phyloP scores from a whole-genome alignment of 257 asterid species.

The Penstemon barbatus region DNA sequence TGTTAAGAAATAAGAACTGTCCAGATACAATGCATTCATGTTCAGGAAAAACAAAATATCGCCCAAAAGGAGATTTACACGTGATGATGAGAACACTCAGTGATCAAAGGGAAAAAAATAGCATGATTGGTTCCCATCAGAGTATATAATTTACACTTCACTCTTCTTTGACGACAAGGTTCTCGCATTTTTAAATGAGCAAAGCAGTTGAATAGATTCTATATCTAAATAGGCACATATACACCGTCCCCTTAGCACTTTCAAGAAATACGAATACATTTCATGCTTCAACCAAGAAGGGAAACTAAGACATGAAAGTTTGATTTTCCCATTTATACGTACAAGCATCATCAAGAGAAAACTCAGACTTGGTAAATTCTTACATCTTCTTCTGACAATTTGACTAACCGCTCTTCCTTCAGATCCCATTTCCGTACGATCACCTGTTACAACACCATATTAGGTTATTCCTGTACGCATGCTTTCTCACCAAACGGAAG shows the following conservation, averaged over 20 bases:
- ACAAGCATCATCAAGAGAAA: conserved; percentile 21
- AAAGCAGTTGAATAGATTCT: too few relatives aligned
- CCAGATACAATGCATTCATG: conserved; percentile 19
- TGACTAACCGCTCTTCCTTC: conserved; percentile 64
- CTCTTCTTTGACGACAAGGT: background rate
- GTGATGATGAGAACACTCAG: conserved; percentile 7
- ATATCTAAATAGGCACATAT: too few relatives aligned
- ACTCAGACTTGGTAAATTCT: conserved; percentile 26
- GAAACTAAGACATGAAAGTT: conserved; percentile 8
- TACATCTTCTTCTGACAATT: conserved; percentile 81
- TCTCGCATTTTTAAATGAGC: too few relatives aligned
- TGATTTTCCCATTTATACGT: background rate
- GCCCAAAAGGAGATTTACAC: background rate
- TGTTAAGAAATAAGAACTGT: conserved; percentile 7
- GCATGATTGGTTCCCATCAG: background rate
- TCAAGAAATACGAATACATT: too few relatives aligned
- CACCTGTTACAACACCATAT: conserved; percentile 49
- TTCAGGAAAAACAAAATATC: conserved; percentile 1
- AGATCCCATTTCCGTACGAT: conserved; percentile 80
- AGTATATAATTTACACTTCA: background rate
- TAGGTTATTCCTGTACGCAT: conserved; percentile 14
- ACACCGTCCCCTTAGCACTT: too few relatives aligned
- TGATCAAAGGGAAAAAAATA: conserved; percentile 8
- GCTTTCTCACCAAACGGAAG: conserved; percentile 11
- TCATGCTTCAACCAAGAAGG: background rate